Conservation (phyloP, 2,329 filamentous ascomycete genomes). For the Fusarium sp. region DNA sequence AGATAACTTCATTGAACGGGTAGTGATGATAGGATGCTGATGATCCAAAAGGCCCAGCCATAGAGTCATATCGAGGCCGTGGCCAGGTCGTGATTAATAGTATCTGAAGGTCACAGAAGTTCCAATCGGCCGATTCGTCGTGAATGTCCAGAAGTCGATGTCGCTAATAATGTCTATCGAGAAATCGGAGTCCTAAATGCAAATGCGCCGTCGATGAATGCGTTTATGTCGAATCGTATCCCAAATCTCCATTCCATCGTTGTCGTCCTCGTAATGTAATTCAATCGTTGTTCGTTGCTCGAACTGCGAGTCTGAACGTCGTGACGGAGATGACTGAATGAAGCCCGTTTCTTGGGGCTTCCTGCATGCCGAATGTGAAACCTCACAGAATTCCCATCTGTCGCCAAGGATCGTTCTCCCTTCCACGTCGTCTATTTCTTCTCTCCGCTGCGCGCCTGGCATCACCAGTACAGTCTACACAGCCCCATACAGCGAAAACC, state of each 20-base stretch:
- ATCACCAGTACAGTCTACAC: slow-evolving; percentile 45
- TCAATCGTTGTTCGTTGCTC: not conserved
- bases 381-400: slow-evolving; percentile 38
- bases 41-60: not conserved
- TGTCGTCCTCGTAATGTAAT: slow-evolving; percentile 14
- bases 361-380: not conserved
- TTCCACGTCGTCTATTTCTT: slow-evolving; percentile 29
- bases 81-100: not conserved
- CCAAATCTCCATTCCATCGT: not conserved
- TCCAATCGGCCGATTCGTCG: not conserved
- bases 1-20: not conserved
- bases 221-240: slow-evolving; percentile 5
- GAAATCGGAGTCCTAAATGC: not conserved
- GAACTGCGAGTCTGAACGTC: not conserved
- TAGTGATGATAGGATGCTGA: not conserved
- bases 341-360: not conserved
- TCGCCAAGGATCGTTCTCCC: slow-evolving; percentile 38
- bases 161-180: slow-evolving; percentile 5
- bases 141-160: not conserved
- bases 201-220: slow-evolving; percentile 20
- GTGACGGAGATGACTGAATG: not conserved
- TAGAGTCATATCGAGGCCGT: not conserved
- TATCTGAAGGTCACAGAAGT: not conserved
- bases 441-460: slow-evolving; percentile 36
- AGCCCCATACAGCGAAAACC: slow-evolving; percentile 48